These are phyloP conservation scores for Pichia cephalocereana DNA, from an alignment of 805 yeast genomes.

Conservation along the genomic window DNA sequence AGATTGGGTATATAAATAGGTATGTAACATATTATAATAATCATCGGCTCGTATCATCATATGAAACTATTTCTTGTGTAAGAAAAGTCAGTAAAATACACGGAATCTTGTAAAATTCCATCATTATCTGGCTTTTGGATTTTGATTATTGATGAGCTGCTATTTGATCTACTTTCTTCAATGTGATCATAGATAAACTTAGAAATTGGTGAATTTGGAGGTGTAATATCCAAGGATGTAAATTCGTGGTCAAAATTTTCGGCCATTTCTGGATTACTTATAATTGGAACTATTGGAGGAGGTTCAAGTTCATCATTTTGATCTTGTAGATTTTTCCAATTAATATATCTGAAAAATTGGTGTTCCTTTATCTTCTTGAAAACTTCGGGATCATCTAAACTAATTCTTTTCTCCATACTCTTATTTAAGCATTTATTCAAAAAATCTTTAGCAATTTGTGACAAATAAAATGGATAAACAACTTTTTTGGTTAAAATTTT, in stretches of 20 bases:
- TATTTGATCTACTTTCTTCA: slow-evolving; percentile 24
- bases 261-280: slow-evolving; percentile 73
- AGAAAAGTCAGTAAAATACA: slow-evolving; percentile 26
- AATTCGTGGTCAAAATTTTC: slow-evolving; percentile 79
- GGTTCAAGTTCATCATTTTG: slow-evolving; percentile 46
- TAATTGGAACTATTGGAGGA: slow-evolving; percentile 79
- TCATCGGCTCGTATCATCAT: not conserved
- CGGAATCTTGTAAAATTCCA: slow-evolving; percentile 22
- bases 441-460: slow-evolving; percentile 74
- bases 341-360: slow-evolving; percentile 65
- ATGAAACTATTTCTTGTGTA: slow-evolving; percentile 18
- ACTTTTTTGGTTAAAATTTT: slow-evolving; percentile 63
- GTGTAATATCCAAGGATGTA: slow-evolving; percentile 54
- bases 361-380: slow-evolving; percentile 51
- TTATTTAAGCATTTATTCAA: slow-evolving; percentile 57
- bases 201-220: slow-evolving; percentile 27
- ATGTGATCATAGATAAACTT: slow-evolving; percentile 20
- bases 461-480: slow-evolving; percentile 63
- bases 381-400: slow-evolving; percentile 38
- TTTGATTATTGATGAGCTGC: slow-evolving; percentile 25
- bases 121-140: slow-evolving; percentile 21
- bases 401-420: slow-evolving; percentile 55
- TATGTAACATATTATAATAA: not conserved
- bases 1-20: not conserved
- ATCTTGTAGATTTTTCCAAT: slow-evolving; percentile 52